Conservation (phyloP, 148 eudicot species). For the Vaccinium darrowii region DNA sequence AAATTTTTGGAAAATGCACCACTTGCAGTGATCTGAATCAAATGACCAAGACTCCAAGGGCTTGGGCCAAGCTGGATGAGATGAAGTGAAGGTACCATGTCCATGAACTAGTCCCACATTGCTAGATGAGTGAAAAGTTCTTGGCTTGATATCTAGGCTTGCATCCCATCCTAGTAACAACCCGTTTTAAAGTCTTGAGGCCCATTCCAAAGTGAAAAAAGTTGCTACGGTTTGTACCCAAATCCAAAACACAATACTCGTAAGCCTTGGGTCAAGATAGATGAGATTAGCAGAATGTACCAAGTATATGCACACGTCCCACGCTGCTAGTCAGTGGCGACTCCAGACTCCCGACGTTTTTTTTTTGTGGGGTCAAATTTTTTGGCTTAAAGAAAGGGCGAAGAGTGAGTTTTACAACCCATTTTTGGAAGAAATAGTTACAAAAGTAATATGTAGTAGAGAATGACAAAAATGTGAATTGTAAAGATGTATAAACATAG, state of each 20-base stretch:
- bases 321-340: background rate
- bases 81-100: background rate
- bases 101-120: background rate
- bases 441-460: too few relatives aligned
- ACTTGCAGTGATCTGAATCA: background rate
- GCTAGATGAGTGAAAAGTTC: background rate
- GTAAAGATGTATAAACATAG: too few relatives aligned
- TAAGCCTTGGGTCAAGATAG: background rate
- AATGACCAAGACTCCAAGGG: background rate
- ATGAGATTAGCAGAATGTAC: background rate
- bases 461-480: too few relatives aligned
- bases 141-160: background rate
- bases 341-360: too few relatives aligned
- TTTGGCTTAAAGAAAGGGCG: too few relatives aligned
- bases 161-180: background rate
- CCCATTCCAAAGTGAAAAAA: background rate
- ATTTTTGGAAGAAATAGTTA: too few relatives aligned
- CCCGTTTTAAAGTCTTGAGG: background rate
- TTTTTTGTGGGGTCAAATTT: too few relatives aligned
- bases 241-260: background rate
- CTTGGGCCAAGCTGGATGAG: background rate
- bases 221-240: background rate
- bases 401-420: too few relatives aligned
- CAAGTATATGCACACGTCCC: background rate
- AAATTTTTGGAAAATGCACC: background rate